Evolutionary conservation across 2,329 filamentous ascomycete genomes (phyloP).

Genomic region (Mollisiaceae sp.): DNA sequence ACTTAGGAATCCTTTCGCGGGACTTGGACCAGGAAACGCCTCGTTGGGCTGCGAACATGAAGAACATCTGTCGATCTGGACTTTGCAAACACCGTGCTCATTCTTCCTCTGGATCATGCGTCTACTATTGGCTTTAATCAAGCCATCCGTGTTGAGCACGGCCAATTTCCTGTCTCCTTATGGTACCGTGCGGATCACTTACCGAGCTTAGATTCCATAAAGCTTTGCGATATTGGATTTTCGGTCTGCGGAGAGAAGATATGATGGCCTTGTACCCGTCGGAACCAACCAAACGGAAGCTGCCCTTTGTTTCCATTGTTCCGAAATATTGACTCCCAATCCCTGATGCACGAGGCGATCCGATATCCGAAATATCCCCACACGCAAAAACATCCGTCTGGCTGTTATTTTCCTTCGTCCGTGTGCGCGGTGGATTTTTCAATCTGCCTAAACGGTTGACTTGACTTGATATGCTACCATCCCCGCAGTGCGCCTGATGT

Average conservation of each 20-base stretch:
- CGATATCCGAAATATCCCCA: not conserved
- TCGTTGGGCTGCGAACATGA: not conserved
- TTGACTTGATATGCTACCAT: not conserved
- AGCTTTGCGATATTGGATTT: too few species aligned
- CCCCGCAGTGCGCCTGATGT: conserved; percentile 2
- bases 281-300: not conserved
- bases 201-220: not conserved
- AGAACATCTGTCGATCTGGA: not conserved
- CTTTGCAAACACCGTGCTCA: not conserved
- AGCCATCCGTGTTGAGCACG: not conserved
- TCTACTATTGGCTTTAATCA: not conserved
- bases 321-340: not conserved
- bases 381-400: conserved; percentile 1
- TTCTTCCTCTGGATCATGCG: not conserved
- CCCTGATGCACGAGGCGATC: not conserved
- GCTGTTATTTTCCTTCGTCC: conserved; percentile 10
- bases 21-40: not conserved
- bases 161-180: too few species aligned
- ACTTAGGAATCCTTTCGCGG: not conserved
- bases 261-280: not conserved
- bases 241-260: not conserved
- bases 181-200: conserved; percentile 4
- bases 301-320: not conserved
- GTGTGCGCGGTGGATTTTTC: not conserved
- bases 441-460: not conserved